Evolutionary conservation across 164 flowering plant species (phyloP), one percentile per base, ranked within the genome.

Genomic region (Nymphaea thermarum): DNA sequence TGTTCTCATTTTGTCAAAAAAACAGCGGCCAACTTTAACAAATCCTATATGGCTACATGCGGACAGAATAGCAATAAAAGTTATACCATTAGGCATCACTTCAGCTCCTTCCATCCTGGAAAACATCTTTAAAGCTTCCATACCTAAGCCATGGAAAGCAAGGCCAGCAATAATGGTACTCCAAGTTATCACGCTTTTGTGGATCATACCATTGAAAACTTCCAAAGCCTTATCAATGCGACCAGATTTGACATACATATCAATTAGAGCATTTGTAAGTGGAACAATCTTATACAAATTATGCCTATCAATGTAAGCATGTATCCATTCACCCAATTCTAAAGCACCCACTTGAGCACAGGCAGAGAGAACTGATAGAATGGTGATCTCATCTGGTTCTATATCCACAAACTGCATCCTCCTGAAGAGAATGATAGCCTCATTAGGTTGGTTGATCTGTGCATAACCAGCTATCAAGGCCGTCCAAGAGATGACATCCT

Each of bases 1-100:
- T 4, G 76, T 68, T 36, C 43, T 42, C 91, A 89, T 89, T 55
- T 2, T 53, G 43, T 76, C 63, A 66, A 89, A 84, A 75, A 70
- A 81, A 47, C 67, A 65, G 15, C 72, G 65, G 63, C 90, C 90
- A 16, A 60, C 51, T 36, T 83, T 82, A 36, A 87, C 89, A 76
- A 82, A 72, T 47, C 96, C 87, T 62, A 67, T 82, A 74, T 87
- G 92, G 79, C 83, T 71, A 64, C 95, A 89, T 66, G 87, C 95
- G 10, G 90, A 84, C 16, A 89, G 83, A 71, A 89, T 55, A 15
- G 87, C 88, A 63, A 81, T 68, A 70, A 89, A 84, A 62, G 92
- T 84, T 63, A 87, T 67, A 41, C 73, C 82, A 66, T 87, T 85
- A 7, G 95, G 91, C 66, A 65, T 77, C 25, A 80, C 67, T 44